Percentiles rank a stretch among this genome's conserved stretches.
Conservation (phyloP, 345 rosid genomes). For the Eucalyptus virginea region DNA sequence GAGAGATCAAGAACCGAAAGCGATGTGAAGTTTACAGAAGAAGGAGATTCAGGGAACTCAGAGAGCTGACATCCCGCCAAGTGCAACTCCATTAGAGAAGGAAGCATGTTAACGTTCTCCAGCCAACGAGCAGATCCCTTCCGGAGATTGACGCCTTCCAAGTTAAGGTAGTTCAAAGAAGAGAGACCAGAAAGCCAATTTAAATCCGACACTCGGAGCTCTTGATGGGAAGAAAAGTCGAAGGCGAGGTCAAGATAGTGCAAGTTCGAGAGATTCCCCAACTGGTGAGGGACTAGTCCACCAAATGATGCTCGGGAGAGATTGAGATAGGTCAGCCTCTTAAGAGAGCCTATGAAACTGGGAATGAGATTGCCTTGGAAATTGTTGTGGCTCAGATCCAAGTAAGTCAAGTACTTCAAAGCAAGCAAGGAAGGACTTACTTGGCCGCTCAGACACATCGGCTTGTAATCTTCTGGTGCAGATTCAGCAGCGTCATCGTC, state of each 20-base stretch:
- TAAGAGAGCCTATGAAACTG: conserved; percentile 1
- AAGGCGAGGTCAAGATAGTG: background rate
- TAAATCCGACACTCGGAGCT: background rate
- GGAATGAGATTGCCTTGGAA: conserved; percentile 12
- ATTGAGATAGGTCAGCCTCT: conserved; percentile 1
- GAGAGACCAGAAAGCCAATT: conserved; percentile 11
- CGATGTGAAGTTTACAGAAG: conserved; percentile 1
- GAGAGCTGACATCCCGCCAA: conserved; percentile 2
- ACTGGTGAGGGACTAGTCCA: conserved; percentile 4
- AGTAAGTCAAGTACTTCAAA: background rate
- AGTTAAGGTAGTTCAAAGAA: conserved; percentile 1
- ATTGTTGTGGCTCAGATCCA: conserved; percentile 12
- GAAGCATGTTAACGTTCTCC: background rate
- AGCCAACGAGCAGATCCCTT: background rate
- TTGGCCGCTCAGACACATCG: background rate
- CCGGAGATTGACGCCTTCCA: background rate
- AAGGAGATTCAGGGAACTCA: background rate
- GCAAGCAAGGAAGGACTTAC: background rate
- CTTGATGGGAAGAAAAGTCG: background rate
- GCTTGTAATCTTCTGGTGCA: background rate
- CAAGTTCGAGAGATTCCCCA: conserved; percentile 13
- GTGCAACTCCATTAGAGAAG: conserved; percentile 7
- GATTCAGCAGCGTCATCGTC: background rate
- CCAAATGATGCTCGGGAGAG: conserved; percentile 3
- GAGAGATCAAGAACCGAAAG: conserved; percentile 14